Percentiles rank a stretch among this genome's conserved stretches.
Conservation (phyloP, 768 basidiomycete species). For the Naganishia onofrii region DNA sequence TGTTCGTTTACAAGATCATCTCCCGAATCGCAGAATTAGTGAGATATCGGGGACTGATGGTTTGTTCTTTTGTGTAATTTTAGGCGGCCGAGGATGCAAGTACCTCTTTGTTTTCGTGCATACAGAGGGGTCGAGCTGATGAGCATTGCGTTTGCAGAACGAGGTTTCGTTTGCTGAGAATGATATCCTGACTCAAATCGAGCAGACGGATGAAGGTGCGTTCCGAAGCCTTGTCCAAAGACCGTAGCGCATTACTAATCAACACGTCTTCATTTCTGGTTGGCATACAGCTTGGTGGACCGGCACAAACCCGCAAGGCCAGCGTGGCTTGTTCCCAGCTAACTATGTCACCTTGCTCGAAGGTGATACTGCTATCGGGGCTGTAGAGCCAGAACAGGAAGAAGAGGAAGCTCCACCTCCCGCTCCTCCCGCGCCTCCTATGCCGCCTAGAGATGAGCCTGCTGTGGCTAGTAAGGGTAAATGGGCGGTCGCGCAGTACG, state of each 20-base stretch:
- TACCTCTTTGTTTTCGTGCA: not conserved
- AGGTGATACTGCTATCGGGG: slow-evolving; percentile 40
- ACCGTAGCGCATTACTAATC: not conserved
- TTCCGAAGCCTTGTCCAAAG: not conserved
- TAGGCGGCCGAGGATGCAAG: slow-evolving; percentile 41
- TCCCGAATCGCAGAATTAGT: not conserved
- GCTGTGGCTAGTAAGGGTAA: slow-evolving; percentile 52
- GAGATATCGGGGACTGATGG: slow-evolving; percentile 14
- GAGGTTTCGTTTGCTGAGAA: slow-evolving; percentile 78
- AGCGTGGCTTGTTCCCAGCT: slow-evolving; percentile 82
- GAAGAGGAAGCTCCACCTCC: slow-evolving; percentile 54
- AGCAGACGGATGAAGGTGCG: slow-evolving; percentile 71
- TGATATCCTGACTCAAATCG: slow-evolving; percentile 75
- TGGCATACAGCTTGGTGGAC: slow-evolving; percentile 71
- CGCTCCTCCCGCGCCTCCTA: slow-evolving; percentile 54
- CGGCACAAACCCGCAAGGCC: slow-evolving; percentile 67
- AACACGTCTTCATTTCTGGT: not conserved
- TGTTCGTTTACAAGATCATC: not conserved
- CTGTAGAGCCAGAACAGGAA: slow-evolving; percentile 37
- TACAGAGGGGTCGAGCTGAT: slow-evolving; percentile 26
- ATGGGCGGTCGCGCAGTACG: slow-evolving; percentile 54
- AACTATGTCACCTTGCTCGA: slow-evolving; percentile 83
- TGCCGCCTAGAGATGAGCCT: slow-evolving; percentile 35
- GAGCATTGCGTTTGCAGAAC: slow-evolving; percentile 59
- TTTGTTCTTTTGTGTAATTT: not conserved